A percentile compares a stretch with the other conserved stretches of the same genome.
Evolutionary conservation across 345 rosid species (phyloP).

Genomic region (Psidium guajava): DNA sequence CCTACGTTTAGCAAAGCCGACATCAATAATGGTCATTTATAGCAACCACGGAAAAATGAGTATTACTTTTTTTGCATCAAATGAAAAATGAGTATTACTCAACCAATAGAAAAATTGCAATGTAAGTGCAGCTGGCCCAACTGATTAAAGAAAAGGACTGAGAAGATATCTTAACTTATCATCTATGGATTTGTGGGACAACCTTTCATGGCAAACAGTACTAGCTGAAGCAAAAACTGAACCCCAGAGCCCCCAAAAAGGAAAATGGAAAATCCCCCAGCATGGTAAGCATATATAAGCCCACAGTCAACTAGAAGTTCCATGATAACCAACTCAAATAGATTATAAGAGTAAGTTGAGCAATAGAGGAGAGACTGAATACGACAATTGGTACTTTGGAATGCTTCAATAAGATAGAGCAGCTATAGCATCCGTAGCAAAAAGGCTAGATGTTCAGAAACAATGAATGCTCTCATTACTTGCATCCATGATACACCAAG

Average conservation of each 20-base stretch:
- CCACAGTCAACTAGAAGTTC: background rate
- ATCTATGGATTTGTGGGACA: background rate
- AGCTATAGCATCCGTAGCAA: background rate
- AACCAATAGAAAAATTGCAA: background rate
- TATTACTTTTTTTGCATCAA: too few species aligned
- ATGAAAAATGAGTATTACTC: too few species aligned
- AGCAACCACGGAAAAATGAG: background rate
- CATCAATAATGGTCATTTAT: background rate
- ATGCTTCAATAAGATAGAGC: background rate
- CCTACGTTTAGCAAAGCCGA: constrained; percentile 39
- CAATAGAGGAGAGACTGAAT: background rate
- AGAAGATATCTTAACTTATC: background rate
- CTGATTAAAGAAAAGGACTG: background rate
- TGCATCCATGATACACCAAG: background rate
- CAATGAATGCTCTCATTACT: background rate
- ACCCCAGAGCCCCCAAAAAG: background rate
- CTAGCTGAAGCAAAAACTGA: background rate
- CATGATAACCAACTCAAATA: background rate
- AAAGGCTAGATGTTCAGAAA: background rate
- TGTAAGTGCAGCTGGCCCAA: background rate
- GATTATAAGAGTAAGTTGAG: background rate
- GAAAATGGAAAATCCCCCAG: background rate
- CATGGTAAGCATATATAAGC: background rate
- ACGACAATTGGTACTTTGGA: background rate
- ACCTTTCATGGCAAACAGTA: background rate